Percentiles rank a stretch among this genome's conserved stretches.
phyloP scores from a whole-genome alignment of 495 filamentous ascomycete genomes.

The Letharia columbiana region DNA sequence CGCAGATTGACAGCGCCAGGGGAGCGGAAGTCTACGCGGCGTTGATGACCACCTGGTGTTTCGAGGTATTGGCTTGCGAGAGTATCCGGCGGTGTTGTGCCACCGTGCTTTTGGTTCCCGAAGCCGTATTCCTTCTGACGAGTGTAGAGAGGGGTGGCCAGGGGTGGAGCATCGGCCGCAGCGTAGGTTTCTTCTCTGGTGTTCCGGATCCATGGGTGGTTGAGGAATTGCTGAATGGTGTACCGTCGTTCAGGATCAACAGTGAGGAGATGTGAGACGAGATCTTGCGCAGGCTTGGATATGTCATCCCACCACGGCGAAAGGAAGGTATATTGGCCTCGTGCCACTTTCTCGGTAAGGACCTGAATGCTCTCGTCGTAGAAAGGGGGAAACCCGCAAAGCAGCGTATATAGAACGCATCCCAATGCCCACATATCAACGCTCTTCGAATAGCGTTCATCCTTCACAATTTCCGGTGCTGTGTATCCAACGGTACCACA shows the following conservation, averaged over 20 bases:
- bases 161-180: conserved; percentile 68
- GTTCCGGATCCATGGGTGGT: conserved; percentile 82
- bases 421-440: conserved; percentile 99
- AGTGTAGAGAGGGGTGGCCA: conserved; percentile 55
- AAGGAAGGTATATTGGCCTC: conserved; percentile 94
- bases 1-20: conserved; percentile 91
- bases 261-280: conserved; percentile 86
- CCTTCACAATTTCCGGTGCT: conserved; percentile 98
- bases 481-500: conserved; percentile 98
- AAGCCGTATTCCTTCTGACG: conserved; percentile 42
- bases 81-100: conserved; percentile 35
- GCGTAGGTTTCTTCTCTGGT: conserved; percentile 66
- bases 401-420: conserved; percentile 91
- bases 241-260: conserved; percentile 89
- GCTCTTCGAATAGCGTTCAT: conserved; percentile 96
- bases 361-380: conserved; percentile 98
- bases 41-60: conserved; percentile 47
- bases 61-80: conserved; percentile 49
- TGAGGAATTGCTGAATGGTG: conserved; percentile 78
- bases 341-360: conserved; percentile 93
- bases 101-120: conserved; percentile 23
- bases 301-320: conserved; percentile 99
- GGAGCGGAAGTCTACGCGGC: conserved; percentile 86
- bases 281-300: conserved; percentile 86
- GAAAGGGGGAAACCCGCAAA: conserved; percentile 97